These are phyloP conservation scores for Hortaea werneckii DNA, from an alignment of 2,329 filamentous ascomycete genomes.

Conservation along the genomic window DNA sequence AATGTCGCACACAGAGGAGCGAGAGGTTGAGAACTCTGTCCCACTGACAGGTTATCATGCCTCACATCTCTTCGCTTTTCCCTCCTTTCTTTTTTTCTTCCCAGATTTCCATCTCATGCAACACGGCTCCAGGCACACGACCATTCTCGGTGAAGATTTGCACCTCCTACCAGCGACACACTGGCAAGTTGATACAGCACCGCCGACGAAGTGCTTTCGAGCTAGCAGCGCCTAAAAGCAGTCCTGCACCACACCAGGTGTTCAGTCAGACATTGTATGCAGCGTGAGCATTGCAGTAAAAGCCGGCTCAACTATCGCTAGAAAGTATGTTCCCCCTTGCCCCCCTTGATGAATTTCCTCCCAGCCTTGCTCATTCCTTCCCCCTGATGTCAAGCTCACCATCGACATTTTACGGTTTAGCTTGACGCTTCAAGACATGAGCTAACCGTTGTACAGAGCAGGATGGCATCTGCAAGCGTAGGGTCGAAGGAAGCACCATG, in stretches of 20 bases:
- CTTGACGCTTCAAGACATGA: neutral
- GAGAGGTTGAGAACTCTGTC: too few species aligned
- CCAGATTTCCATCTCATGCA: too few species aligned
- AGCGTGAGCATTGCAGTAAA: neutral
- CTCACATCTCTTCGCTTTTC: neutral
- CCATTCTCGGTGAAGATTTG: neutral
- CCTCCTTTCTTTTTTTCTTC: neutral
- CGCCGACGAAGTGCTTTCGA: neutral
- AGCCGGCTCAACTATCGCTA: neutral
- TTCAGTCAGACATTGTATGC: neutral
- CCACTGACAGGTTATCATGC: neutral
- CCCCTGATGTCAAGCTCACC: neutral
- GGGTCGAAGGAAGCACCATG: neutral
- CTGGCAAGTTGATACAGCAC: neutral
- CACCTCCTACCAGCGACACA: neutral
- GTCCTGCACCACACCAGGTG: neutral
- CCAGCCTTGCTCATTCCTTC: too few species aligned
- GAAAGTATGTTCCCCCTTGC: neutral
- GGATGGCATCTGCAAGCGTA: neutral
- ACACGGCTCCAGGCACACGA: neutral
- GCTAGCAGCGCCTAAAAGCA: neutral
- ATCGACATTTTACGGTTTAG: neutral
- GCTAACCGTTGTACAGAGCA: neutral
- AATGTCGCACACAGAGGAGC: too few species aligned
- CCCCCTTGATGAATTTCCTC: too few species aligned